Base-by-base conservation (phyloP, 2,329 filamentous ascomycete species). In the Neopestalotiopsis clavispora region DNA sequence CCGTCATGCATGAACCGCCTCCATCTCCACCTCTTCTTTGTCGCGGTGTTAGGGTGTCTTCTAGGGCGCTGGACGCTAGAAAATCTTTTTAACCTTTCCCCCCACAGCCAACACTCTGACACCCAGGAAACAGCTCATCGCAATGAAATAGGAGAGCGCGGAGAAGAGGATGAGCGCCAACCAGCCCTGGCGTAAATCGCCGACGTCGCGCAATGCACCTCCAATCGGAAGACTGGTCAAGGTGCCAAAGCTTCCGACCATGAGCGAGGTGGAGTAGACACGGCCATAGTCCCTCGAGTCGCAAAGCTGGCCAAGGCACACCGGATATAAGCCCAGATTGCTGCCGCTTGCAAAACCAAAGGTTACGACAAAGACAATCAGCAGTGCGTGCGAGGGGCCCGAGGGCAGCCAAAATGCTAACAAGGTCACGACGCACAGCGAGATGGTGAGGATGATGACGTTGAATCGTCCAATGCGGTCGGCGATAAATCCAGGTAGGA, bases 381-480 rank as follows among this genome's bases (percentile, higher is more conserved):
- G 83, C 62, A 93, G 76, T 0, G 86, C 78, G n/a, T 84, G 78
- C 1, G 82, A 87, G 45, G 82, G 78, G 0, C 85, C 84, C 0
- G 85, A 83, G 0, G 87, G 93, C 23, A 97, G 84, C 94, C 94
- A 97, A 20, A 95, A 78, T 2, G 87, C 90, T 4, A 92, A 87
- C 4, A 91, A 80, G 40, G 82, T 81, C 52, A 82, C 78, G n/a
- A 91, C 83, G 69, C 84, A 86, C 5, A 86, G 73, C 0, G 85
- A 79, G 32, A 94, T 87, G 0, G 91, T 91, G 20, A 89, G 78
- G 61, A 95, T 87, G 80, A 96, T 92, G 65, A 90, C 88, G 76
- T 97, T 97, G 82, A 94, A 97, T 4, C 94, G 89, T 0, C 94
- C 94, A 3, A 94, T 78, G 64, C 85, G 88, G 77, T 97, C 94